Conservation (phyloP, 768 basidiomycete genomes). For the Boletus fagicola region DNA sequence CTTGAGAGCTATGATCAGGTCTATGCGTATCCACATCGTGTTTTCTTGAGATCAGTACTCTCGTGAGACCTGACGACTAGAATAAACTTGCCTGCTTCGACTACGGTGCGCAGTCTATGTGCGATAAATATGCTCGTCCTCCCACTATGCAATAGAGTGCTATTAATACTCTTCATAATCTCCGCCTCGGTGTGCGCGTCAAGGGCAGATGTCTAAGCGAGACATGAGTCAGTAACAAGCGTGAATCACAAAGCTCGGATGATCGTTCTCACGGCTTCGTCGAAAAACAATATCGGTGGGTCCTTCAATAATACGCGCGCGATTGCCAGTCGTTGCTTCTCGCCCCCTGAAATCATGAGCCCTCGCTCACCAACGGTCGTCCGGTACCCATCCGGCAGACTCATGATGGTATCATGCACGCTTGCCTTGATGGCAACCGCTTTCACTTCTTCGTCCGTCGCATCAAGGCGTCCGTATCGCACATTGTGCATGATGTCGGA, state of each 20-base stretch:
- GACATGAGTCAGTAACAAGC: neutral
- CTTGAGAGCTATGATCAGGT: slow-evolving; percentile 89
- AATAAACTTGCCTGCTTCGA: slow-evolving; percentile 70
- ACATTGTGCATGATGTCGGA: slow-evolving; percentile 94
- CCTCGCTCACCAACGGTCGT: slow-evolving; percentile 97
- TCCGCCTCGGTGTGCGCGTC: slow-evolving; percentile 95
- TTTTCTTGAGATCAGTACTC: neutral
- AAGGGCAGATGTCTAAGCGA: slow-evolving; percentile 81
- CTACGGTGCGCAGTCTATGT: slow-evolving; percentile 84
- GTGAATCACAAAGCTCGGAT: neutral
- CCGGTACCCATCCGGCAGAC: slow-evolving; percentile 79
- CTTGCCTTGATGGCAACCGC: slow-evolving; percentile 84
- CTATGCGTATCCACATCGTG: slow-evolving; percentile 36
- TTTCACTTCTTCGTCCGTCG: slow-evolving; percentile 85
- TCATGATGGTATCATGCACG: slow-evolving; percentile 75
- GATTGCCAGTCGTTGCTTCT: slow-evolving; percentile 96
- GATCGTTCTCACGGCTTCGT: slow-evolving; percentile 78
- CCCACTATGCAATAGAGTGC: slow-evolving; percentile 66
- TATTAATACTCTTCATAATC: slow-evolving; percentile 92
- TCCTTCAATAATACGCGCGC: slow-evolving; percentile 92
- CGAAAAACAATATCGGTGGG: slow-evolving; percentile 95
- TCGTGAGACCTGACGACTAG: neutral
- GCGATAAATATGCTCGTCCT: slow-evolving; percentile 98
- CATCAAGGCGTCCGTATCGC: slow-evolving; percentile 84
- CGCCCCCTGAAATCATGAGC: slow-evolving; percentile 97